These are phyloP conservation scores for Phialophora expanda DNA, from an alignment of 2,329 filamentous ascomycete species.

Conservation along the genomic window DNA sequence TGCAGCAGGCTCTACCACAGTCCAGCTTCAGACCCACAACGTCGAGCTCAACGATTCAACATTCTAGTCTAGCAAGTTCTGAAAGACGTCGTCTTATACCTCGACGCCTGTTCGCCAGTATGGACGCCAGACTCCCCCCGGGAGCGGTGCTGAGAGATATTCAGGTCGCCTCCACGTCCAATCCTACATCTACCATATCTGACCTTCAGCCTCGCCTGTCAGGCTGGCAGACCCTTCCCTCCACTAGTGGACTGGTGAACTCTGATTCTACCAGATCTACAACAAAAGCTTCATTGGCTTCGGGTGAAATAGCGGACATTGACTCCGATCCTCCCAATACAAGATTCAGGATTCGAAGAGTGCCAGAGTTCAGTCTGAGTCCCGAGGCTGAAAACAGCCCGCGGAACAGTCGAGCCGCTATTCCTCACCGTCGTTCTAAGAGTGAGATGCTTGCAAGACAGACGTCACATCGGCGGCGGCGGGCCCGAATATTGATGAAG, in stretches of 20 bases:
- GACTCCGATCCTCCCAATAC: conserved; percentile 32
- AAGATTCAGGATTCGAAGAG: conserved; percentile 31
- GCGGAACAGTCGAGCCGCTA: not conserved
- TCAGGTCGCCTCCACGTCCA: not conserved
- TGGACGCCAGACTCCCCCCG: conserved; percentile 31
- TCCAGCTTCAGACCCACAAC: conserved; percentile 28
- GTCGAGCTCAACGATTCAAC: conserved; percentile 27
- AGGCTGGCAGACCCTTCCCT: conserved; percentile 38
- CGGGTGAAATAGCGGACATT: conserved; percentile 37
- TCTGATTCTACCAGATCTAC: conserved; percentile 16
- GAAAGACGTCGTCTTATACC: conserved; percentile 34
- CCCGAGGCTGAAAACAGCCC: conserved; percentile 1
- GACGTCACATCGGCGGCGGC: conserved; percentile 28
- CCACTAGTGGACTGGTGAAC: conserved; percentile 24
- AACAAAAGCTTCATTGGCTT: conserved; percentile 29
- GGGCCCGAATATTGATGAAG: conserved; percentile 34
- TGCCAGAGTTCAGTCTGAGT: conserved; percentile 25
- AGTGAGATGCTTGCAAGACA: conserved; percentile 33
- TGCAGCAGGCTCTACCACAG: conserved; percentile 9
- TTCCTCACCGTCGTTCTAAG: conserved; percentile 29
- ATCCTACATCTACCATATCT: conserved; percentile 14
- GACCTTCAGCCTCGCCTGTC: conserved; percentile 22
- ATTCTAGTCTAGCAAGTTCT: conserved; percentile 35
- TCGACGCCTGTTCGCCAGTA: conserved; percentile 38
- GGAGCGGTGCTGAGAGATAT: conserved; percentile 3